Conservation (phyloP, 108 stramenopile species). For the Tribonema minus region DNA sequence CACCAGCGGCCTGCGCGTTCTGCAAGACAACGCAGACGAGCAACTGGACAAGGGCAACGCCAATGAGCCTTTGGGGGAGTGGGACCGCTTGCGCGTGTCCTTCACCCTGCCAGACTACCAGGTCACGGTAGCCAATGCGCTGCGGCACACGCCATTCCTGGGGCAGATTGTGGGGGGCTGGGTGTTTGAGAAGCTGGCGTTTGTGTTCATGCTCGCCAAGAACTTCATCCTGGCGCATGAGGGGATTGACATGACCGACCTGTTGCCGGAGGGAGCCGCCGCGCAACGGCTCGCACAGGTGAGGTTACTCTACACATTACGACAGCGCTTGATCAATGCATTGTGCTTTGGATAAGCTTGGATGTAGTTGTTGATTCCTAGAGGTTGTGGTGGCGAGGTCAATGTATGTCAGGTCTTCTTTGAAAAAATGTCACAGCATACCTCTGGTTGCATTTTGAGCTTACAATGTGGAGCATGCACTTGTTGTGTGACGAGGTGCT, state of each 20-base stretch:
- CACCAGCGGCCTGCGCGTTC: constrained; percentile 15
- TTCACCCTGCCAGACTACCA: constrained; percentile 28
- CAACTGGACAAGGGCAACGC: constrained; percentile 14
- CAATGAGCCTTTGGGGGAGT: constrained; percentile 12
- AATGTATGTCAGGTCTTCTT: no score
- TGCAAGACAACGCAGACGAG: constrained; percentile 14
- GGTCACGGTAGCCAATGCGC: constrained; percentile 10
- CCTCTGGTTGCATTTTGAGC: no score
- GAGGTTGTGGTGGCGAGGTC: no score
- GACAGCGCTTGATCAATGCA: no score
- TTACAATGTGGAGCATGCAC: no score
- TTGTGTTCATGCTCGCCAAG: constrained; percentile 30
- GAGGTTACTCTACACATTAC: no score
- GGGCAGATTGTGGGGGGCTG: constrained; percentile 22
- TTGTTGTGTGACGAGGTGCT: no score
- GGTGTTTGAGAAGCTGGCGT: constrained; percentile 30
- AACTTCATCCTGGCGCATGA: constrained; percentile 37
- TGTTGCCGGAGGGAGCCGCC: constrained; percentile 14
- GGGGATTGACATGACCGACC: constrained; percentile 23
- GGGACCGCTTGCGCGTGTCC: constrained; percentile 1
- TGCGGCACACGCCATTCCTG: constrained; percentile 4
- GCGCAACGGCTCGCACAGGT: no score
- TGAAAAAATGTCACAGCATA: no score
- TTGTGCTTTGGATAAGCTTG: no score
- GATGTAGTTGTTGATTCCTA: no score